phyloP scores from a whole-genome alignment of 225 moss, liverwort and hornwort genomes.

The Ulota crispa region DNA sequence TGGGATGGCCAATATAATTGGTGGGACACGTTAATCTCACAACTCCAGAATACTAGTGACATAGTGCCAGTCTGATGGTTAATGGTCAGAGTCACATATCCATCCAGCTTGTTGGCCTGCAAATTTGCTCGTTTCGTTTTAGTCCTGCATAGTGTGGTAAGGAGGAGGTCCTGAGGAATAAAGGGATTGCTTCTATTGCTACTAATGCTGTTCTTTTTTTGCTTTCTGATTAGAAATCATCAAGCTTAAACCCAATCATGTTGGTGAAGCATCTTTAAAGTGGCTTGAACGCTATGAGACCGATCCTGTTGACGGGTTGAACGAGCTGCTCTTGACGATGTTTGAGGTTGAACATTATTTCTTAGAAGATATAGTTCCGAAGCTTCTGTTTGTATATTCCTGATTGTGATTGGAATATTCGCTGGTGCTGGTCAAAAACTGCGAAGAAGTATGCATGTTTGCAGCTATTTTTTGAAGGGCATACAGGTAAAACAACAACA shows the following conservation, averaged over 20 bases:
- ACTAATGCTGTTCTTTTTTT: conserved; percentile 20
- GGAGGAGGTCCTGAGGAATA: background rate
- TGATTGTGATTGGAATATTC: conserved; percentile 12
- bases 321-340: conserved; percentile 76
- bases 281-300: conserved; percentile 96
- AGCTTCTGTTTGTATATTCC: conserved; percentile 1
- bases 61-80: background rate
- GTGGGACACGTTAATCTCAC: conserved; percentile 18
- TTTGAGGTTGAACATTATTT: conserved; percentile 63
- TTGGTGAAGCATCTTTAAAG: conserved; percentile 70
- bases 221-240: conserved; percentile 59
- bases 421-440: background rate
- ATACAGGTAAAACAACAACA: background rate
- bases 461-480: background rate
- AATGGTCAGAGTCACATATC: background rate
- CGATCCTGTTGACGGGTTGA: conserved; percentile 65
- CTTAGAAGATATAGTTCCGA: conserved; percentile 4
- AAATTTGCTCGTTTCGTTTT: background rate
- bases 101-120: background rate
- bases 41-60: conserved; percentile 13
- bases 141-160: background rate
- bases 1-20: conserved; percentile 47
- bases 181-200: background rate
- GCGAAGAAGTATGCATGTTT: background rate
- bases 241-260: conserved; percentile 72